phyloP scores from a whole-genome alignment of 2,329 filamentous ascomycete genomes.

The Botrytis byssoidea region DNA sequence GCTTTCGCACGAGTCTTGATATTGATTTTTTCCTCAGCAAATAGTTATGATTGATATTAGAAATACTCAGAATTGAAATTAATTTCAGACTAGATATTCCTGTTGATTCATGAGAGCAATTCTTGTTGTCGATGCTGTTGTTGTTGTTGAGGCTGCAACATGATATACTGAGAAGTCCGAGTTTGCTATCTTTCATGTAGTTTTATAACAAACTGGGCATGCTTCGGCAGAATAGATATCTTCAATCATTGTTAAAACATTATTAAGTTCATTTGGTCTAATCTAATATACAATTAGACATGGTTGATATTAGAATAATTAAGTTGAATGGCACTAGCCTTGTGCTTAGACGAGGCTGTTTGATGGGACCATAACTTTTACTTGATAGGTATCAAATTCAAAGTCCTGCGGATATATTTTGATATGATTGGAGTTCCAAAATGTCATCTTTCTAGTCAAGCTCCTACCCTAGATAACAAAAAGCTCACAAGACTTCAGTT shows the following conservation, averaged over 20 bases:
- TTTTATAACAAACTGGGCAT: background rate
- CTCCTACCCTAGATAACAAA: background rate
- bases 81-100: fast-evolving
- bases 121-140: background rate
- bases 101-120: background rate
- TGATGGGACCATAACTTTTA: too few species aligned
- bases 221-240: background rate
- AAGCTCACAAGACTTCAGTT: background rate
- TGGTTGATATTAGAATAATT: background rate
- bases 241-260: background rate
- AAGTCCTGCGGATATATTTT: background rate
- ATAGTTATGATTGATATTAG: background rate
- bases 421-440: background rate
- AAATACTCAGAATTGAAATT: fast-evolving
- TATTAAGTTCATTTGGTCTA: fast-evolving
- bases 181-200: background rate
- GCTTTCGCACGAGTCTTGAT: background rate
- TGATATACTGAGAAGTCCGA: background rate
- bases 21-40: too few species aligned
- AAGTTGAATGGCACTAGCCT: background rate
- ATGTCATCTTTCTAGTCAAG: background rate
- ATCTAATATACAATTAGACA: background rate
- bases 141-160: background rate
- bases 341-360: background rate
- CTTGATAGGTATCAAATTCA: too few species aligned